A percentile compares a stretch with the other conserved stretches of the same genome.
phyloP scores from a whole-genome alignment of 2,329 filamentous ascomycete genomes.

The Polychaeton citri region DNA sequence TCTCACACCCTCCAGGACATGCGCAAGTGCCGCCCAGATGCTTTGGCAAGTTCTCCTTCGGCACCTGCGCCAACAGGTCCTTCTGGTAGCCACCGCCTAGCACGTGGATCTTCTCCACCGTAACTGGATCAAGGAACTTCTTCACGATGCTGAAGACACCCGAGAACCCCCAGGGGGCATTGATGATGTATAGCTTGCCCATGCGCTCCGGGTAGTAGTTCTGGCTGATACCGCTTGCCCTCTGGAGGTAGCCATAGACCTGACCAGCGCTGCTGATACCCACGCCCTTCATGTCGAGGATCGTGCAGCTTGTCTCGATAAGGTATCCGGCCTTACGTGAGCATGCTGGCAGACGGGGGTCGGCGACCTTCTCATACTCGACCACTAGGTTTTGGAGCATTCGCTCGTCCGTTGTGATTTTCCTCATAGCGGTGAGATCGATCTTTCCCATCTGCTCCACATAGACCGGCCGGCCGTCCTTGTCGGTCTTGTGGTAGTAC shows the following conservation, averaged over 20 bases:
- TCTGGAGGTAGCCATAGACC: conserved; percentile 77
- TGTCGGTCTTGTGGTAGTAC: conserved; percentile 97
- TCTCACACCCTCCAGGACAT: conserved; percentile 67
- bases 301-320: conserved; percentile 94
- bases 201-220: conserved; percentile 99
- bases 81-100: conserved; percentile 69
- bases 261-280: conserved; percentile 66
- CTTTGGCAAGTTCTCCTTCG: conserved; percentile 78
- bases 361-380: conserved; percentile 93
- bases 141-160: conserved; percentile 77
- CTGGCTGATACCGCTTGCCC: conserved; percentile 80
- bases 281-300: conserved; percentile 96
- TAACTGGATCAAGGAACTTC: conserved; percentile 92
- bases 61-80: conserved; percentile 73
- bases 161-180: conserved; percentile 91
- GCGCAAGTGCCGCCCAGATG: conserved; percentile 73
- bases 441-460: conserved; percentile 94
- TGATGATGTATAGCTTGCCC: conserved; percentile 94
- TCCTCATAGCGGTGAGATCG: conserved; percentile 77
- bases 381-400: conserved; percentile 94
- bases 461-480: conserved; percentile 91
- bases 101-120: conserved; percentile 89
- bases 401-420: conserved; percentile 81
- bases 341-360: conserved; percentile 87
- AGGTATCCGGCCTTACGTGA: conserved; percentile 81